Base-by-base conservation (phyloP, 2,329 filamentous ascomycete species). In the Claviceps citrina region DNA sequence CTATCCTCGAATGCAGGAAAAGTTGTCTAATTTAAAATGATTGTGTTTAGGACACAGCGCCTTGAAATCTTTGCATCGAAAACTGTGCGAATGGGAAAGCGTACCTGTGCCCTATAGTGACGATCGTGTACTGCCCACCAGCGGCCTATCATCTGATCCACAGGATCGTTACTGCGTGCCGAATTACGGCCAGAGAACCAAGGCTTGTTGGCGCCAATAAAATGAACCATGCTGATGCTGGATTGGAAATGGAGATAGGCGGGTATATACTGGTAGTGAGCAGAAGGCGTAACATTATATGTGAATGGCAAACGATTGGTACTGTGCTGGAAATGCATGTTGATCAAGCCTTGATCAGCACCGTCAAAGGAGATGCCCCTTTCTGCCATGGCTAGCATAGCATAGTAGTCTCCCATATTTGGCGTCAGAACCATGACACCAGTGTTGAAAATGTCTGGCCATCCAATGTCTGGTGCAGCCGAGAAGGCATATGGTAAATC, bases 391-490 rank as follows among this genome's bases (percentile, higher is more conserved):
- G 83, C 84, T 47, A 78, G 68, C 55, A 98, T 70, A 31, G 84
- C 82, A 62, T 85, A 80, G 61, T 87, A 96, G 49, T 93, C 87
- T 42, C 80, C 81, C 71, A 87, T 68, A 60, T 89, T 81, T 26
- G 91, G 91, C 13, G 71, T 80, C 44, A 98, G 62, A 27, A 86
- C 85, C 85, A 98, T 93, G 51, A 98, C 77, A 53, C 91, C 91
- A n/a, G 83, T 86, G 63, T 98, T 98, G 76, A 96, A 96, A 45
- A 87, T 74, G 63, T 98, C 91, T 26, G 91, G 91, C 91, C 91
- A 98, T 50, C 91, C 91, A 52, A 96, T 86, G 60, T 98, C 91
- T 25, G 91, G 87, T 9, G 84, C 86, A 2, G 91, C 77, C 31
- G 75, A 71, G 55, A 80, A 79, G 40, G 67, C 54, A 36, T 74